Conservation (phyloP, 2,329 filamentous ascomycete species). For the Fusarium marasasianum region DNA sequence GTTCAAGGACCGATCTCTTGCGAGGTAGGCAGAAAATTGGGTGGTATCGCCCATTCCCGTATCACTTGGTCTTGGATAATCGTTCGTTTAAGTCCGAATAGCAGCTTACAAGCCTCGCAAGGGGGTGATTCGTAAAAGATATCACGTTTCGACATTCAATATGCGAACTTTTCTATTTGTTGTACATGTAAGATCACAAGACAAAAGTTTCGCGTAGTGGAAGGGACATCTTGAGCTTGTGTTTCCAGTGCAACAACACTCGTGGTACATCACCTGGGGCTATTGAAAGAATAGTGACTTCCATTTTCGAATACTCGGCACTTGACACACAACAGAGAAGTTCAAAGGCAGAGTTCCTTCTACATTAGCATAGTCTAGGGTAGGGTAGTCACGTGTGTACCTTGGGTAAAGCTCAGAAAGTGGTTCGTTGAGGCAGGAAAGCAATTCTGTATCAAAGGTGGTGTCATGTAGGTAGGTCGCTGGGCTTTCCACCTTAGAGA, state of each 20-base stretch:
- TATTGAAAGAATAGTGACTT: background rate
- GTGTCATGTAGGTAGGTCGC: background rate
- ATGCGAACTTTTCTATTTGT: background rate
- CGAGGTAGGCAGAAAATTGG: background rate
- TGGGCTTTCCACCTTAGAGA: background rate
- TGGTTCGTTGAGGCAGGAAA: background rate
- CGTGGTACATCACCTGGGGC: background rate
- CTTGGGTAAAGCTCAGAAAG: background rate
- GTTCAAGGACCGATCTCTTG: background rate
- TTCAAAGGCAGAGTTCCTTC: background rate
- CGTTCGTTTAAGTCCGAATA: background rate
- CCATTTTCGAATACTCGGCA: background rate
- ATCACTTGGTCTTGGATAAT: background rate
- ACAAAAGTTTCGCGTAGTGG: background rate
- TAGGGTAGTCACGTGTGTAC: background rate
- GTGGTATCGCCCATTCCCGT: constrained; percentile 18
- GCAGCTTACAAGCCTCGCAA: background rate
- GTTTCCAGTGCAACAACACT: background rate
- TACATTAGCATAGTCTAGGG: background rate
- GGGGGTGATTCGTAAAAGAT: background rate
- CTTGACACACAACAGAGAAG: background rate
- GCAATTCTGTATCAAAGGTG: background rate
- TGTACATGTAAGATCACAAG: background rate
- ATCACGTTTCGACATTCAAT: background rate
- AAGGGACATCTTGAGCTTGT: background rate